A percentile compares a stretch with the other conserved stretches of the same genome.
phyloP scores from a whole-genome alignment of 352 stramenopile genomes.

The Globisporangium emineosum region DNA sequence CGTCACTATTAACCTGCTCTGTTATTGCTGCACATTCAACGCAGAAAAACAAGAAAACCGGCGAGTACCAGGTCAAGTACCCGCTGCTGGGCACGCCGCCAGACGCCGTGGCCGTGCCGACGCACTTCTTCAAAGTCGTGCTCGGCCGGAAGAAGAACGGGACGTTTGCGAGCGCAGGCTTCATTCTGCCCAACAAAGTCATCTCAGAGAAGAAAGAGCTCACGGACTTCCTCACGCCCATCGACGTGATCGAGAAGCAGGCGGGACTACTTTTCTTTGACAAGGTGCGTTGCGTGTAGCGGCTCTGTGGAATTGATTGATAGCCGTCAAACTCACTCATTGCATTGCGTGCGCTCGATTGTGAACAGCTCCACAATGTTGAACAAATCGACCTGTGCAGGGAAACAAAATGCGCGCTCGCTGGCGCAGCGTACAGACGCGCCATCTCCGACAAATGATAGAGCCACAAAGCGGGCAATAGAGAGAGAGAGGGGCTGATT shows the following conservation, averaged over 20 bases:
- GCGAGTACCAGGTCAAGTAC: constrained; percentile 69
- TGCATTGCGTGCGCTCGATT: background rate
- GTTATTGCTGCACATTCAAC: background rate
- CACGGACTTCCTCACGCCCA: constrained; percentile 82
- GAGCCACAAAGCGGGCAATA: background rate
- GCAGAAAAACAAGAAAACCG: constrained; percentile 66
- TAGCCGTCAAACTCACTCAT: background rate
- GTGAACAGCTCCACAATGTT: constrained; percentile 37
- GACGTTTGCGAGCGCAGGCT: constrained; percentile 82
- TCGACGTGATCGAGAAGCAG: constrained; percentile 92
- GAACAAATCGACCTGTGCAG: constrained; percentile 57
- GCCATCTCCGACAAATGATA: constrained; percentile 22
- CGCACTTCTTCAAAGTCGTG: constrained; percentile 97
- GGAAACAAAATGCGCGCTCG: constrained; percentile 63
- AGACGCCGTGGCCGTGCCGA: constrained; percentile 89
- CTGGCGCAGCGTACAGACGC: constrained; percentile 40
- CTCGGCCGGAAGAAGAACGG: constrained; percentile 53
- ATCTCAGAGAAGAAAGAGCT: constrained; percentile 78
- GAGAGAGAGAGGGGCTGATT: background rate
- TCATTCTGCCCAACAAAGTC: constrained; percentile 92
- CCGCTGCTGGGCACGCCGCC: constrained; percentile 83
- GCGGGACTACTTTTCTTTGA: constrained; percentile 94
- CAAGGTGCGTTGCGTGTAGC: constrained; percentile 37
- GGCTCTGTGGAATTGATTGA: background rate
- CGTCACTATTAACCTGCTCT: background rate